These are phyloP conservation scores for Barnettozyma californica DNA, from an alignment of 805 yeast genomes.

Conservation along the genomic window DNA sequence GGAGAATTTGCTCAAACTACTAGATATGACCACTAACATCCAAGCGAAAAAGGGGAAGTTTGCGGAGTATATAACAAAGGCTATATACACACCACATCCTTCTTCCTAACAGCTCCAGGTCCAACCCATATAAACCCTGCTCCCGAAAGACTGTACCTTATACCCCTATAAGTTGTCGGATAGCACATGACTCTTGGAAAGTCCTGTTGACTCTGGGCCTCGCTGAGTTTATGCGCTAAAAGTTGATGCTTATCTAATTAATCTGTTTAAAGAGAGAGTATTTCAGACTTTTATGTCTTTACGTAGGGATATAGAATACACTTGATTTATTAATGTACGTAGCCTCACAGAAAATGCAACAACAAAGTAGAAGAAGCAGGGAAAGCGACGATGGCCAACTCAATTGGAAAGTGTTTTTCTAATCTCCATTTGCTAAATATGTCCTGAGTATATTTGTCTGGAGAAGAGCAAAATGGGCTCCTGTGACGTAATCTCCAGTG, in stretches of 20 bases:
- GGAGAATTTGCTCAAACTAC: background rate
- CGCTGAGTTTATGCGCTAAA: background rate
- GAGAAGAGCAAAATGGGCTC: background rate
- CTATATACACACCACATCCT: background rate
- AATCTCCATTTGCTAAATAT: background rate
- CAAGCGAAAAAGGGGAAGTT: background rate
- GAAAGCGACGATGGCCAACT: no score
- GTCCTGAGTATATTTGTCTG: background rate
- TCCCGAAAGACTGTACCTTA: background rate
- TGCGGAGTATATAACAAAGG: background rate
- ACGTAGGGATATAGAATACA: background rate
- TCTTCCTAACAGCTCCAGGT: background rate
- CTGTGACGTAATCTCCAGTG: background rate
- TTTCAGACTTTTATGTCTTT: background rate
- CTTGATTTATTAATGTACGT: background rate
- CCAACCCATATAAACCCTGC: background rate
- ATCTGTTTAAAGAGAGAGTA: no score
- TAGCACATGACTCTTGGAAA: background rate
- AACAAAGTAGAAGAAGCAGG: no score
- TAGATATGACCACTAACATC: background rate
- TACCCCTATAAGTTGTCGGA: background rate
- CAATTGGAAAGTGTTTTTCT: no score
- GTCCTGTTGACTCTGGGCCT: background rate
- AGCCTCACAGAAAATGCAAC: background rate
- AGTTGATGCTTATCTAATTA: background rate